phyloP scores from a whole-genome alignment of 164 flowering plant species.

The Warburgia ugandensis region DNA sequence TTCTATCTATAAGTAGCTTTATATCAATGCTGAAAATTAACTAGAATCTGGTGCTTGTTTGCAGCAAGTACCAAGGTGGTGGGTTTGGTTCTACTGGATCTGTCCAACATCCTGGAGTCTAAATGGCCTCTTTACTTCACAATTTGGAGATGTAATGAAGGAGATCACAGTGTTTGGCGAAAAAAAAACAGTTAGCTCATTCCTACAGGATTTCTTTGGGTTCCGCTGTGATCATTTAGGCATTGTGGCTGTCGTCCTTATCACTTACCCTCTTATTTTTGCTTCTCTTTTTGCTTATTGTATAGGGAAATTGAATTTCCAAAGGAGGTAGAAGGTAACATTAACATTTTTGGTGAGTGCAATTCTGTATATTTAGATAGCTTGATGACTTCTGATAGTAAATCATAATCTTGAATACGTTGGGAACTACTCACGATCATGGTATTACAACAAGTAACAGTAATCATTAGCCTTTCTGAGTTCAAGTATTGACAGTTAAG shows the following conservation, averaged over 20 bases:
- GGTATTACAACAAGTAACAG: too few species aligned
- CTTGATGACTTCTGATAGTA: neutral
- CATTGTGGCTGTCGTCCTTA: conserved; percentile 18
- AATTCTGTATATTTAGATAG: neutral
- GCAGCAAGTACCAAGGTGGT: conserved; percentile 55
- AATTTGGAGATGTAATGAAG: conserved; percentile 40
- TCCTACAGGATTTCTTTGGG: conserved; percentile 26
- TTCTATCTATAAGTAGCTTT: neutral
- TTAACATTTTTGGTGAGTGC: neutral
- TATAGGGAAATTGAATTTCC: conserved; percentile 32
- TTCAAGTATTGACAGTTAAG: too few species aligned
- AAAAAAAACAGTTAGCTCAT: conserved; percentile 16
- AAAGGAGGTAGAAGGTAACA: conserved; percentile 20
- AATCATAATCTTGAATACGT: too few species aligned
- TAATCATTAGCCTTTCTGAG: too few species aligned
- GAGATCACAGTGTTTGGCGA: conserved; percentile 21
- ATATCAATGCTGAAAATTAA: neutral
- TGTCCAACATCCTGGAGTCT: conserved; percentile 46
- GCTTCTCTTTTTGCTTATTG: conserved; percentile 31
- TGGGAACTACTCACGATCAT: too few species aligned
- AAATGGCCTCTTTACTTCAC: conserved; percentile 37
- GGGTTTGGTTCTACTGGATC: conserved; percentile 44
- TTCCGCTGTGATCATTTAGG: conserved; percentile 20
- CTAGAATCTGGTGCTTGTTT: conserved; percentile 3
- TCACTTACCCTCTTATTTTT: conserved; percentile 17